These are phyloP conservation scores for Hortaea sp. DNA, from an alignment of 2,329 filamentous ascomycete genomes.

Conservation along the genomic window DNA sequence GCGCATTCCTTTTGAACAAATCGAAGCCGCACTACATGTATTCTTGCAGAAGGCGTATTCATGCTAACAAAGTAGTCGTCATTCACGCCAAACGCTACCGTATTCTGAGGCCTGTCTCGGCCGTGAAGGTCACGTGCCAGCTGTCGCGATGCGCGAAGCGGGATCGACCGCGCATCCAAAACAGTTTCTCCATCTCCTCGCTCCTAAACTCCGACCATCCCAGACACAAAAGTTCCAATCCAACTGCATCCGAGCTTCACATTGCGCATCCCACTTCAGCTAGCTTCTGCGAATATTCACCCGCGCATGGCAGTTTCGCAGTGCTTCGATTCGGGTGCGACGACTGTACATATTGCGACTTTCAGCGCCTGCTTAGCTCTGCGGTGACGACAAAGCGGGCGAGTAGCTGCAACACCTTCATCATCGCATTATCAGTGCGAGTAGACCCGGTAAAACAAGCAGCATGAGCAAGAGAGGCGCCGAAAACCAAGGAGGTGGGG, in stretches of 20 bases:
- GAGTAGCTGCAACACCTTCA: not conserved
- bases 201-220: not conserved
- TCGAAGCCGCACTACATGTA: too few relatives aligned
- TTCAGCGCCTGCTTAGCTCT: not conserved
- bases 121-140: too few relatives aligned
- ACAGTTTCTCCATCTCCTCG: not conserved
- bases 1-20: too few relatives aligned
- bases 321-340: constrained; percentile 3
- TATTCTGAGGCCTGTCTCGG: too few relatives aligned
- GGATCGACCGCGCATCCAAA: too few relatives aligned
- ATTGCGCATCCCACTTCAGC: not conserved
- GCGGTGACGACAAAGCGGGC: not conserved
- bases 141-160: too few relatives aligned
- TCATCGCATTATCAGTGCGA: not conserved
- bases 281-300: not conserved
- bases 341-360: constrained; percentile 8
- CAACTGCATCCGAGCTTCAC: not conserved
- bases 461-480: constrained; percentile 23
- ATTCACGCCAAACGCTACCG: too few relatives aligned
- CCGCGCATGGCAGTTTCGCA: constrained; percentile 9
- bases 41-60: too few relatives aligned
- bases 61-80: too few relatives aligned
- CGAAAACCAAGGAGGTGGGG: constrained; percentile 18
- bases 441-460: not conserved
- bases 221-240: too few relatives aligned